phyloP scores from a whole-genome alignment of 129 eudicot species.

The Centaurea solstitialis region DNA sequence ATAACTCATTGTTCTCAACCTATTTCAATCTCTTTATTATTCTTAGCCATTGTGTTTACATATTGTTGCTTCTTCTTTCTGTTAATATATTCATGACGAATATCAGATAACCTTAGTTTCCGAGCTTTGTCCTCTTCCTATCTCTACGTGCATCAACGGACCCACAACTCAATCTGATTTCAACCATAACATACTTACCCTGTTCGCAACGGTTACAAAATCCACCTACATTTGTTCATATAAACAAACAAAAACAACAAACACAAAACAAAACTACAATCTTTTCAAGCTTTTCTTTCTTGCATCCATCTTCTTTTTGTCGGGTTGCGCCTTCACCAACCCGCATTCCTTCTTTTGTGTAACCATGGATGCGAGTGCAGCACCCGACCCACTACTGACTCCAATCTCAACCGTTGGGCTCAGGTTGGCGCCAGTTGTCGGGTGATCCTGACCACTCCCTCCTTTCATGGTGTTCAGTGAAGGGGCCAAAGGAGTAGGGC shows the following conservation, averaged over 20 bases:
- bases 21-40: too few relatives aligned
- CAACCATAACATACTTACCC: constrained; percentile 8
- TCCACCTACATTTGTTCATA: constrained; percentile 28
- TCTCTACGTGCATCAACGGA: background rate
- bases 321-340: constrained; percentile 52
- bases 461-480: constrained; percentile 46
- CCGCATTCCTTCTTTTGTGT: constrained; percentile 61
- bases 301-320: constrained; percentile 92
- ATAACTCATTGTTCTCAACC: too few relatives aligned
- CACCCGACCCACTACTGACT: constrained; percentile 46
- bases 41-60: too few relatives aligned
- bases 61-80: too few relatives aligned
- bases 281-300: constrained; percentile 95
- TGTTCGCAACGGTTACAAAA: background rate
- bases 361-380: constrained; percentile 34
- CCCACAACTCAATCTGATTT: background rate
- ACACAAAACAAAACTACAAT: constrained; percentile 37
- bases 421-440: constrained; percentile 22
- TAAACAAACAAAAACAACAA: constrained; percentile 3
- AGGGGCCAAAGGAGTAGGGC: constrained; percentile 51
- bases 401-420: constrained; percentile 41
- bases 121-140: background rate
- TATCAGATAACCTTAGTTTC: too few relatives aligned
- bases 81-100: too few relatives aligned
- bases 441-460: constrained; percentile 50